phyloP scores from a whole-genome alignment of 2,329 filamentous ascomycete species.

The Aureobasidium leucospermi region DNA sequence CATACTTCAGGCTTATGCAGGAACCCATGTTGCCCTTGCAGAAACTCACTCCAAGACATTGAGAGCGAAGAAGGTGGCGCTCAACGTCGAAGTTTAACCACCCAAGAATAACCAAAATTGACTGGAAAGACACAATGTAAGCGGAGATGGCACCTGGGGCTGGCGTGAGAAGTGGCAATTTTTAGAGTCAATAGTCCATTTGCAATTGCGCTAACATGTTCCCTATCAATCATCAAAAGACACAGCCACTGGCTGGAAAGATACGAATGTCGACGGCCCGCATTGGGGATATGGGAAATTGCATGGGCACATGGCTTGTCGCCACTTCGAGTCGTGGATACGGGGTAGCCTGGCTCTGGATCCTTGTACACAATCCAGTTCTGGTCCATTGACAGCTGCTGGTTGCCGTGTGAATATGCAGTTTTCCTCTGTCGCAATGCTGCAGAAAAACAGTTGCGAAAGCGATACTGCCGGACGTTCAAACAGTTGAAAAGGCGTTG shows the following conservation, averaged over 20 bases:
- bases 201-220: slow-evolving; percentile 1
- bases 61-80: slow-evolving; percentile 3
- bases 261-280: slow-evolving; percentile 3
- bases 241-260: slow-evolving; percentile 3
- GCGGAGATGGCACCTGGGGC: slow-evolving; percentile 5
- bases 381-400: neutral
- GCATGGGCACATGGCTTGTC: neutral
- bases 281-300: slow-evolving; percentile 12
- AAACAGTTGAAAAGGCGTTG: slow-evolving; percentile 1
- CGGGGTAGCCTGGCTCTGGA: slow-evolving; percentile 3
- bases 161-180: neutral
- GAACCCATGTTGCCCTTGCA: slow-evolving; percentile 5
- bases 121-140: neutral
- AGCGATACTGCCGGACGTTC: neutral
- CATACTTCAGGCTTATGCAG: slow-evolving; percentile 7
- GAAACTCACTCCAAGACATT: neutral
- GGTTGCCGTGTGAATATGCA: neutral
- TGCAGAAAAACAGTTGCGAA: neutral
- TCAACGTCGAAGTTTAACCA: slow-evolving; percentile 1
- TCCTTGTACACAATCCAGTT: neutral
- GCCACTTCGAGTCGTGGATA: neutral
- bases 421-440: neutral
- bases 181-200: slow-evolving; percentile 12
- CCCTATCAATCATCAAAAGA: neutral
- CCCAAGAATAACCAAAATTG: neutral